phyloP scores from a whole-genome alignment of 2,329 filamentous ascomycete genomes.

The Thyridium curvatum region DNA sequence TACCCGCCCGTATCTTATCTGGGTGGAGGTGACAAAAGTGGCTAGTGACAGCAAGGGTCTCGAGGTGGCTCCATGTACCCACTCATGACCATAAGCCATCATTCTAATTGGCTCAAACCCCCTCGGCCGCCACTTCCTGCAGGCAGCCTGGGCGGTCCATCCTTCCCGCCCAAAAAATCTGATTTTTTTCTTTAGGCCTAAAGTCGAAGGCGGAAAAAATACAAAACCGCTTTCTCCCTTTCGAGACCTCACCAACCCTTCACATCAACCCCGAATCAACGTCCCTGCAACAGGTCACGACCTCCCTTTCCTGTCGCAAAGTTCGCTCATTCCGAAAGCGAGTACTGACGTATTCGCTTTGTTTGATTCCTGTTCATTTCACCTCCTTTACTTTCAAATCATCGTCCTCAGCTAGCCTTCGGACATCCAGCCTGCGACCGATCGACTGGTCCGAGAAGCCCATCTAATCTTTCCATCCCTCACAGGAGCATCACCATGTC shows the following conservation, averaged over 20 bases:
- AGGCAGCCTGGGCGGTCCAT: constrained; percentile 7
- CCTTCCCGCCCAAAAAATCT: constrained; percentile 10
- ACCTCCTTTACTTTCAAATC: constrained; percentile 4
- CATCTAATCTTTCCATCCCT: constrained; percentile 2
- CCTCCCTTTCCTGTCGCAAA: too few relatives aligned
- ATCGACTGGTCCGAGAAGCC: neutral
- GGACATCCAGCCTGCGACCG: constrained; percentile 5
- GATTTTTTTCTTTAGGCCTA: constrained; percentile 6
- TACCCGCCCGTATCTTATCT: too few relatives aligned
- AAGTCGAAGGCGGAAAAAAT: neutral
- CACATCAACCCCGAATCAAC: constrained; percentile 1
- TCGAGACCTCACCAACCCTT: neutral
- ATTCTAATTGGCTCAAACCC: too few relatives aligned
- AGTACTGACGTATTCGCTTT: neutral
- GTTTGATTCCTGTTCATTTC: constrained; percentile 1
- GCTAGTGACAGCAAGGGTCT: too few relatives aligned
- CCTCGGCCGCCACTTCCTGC: neutral
- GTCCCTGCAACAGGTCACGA: too few relatives aligned
- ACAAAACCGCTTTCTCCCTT: constrained; percentile 9
- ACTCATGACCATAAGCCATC: too few relatives aligned
- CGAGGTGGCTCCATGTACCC: too few relatives aligned
- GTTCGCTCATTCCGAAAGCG: neutral
- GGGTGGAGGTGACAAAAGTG: too few relatives aligned
- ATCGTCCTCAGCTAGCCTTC: constrained; percentile 5
- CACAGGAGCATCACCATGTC: constrained; percentile 30